Evolutionary conservation across 1,284 basidiomycete species (phyloP).

Genomic region (Pascua sp.): DNA sequence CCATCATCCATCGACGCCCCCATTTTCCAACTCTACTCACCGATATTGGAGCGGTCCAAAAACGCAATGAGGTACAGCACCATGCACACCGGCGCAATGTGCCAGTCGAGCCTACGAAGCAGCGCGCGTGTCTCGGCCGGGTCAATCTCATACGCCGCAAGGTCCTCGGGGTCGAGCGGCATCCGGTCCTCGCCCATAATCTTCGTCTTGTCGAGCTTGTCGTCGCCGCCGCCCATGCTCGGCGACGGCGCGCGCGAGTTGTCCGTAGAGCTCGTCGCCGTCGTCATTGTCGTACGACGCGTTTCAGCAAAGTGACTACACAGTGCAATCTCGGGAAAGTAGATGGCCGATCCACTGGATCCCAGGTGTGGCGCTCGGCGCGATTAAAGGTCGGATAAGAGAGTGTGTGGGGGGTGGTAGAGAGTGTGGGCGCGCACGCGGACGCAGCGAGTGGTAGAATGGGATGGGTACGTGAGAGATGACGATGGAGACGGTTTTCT

Average conservation of each 20-base stretch:
- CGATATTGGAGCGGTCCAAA: slow-evolving; percentile 5
- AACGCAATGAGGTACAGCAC: slow-evolving; percentile 6
- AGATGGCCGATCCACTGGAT: too few relatives aligned
- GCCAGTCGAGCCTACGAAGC: slow-evolving; percentile 12
- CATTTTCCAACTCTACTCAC: background rate
- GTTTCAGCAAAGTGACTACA: too few relatives aligned
- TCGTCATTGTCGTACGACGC: background rate
- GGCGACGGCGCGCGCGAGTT: background rate
- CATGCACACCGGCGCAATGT: slow-evolving; percentile 7
- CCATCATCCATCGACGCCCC: too few relatives aligned
- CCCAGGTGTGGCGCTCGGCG: too few relatives aligned
- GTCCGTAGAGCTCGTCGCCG: background rate
- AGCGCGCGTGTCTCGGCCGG: background rate
- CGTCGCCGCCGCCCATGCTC: background rate
- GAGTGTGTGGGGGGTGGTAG: too few relatives aligned
- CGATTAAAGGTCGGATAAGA: too few relatives aligned
- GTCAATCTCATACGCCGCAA: slow-evolving; percentile 3
- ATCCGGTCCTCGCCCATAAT: slow-evolving; percentile 3
- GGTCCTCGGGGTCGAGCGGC: slow-evolving; percentile 4
- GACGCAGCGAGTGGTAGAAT: too few relatives aligned
- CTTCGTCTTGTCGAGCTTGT: background rate
- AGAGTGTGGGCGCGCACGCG: too few relatives aligned
- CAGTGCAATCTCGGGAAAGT: too few relatives aligned
- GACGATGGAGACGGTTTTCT: too few relatives aligned
- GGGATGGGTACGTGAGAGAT: too few relatives aligned